Evolutionary conservation across 495 filamentous ascomycete species (phyloP).

Genomic region (Podospora pseudoanserina): DNA sequence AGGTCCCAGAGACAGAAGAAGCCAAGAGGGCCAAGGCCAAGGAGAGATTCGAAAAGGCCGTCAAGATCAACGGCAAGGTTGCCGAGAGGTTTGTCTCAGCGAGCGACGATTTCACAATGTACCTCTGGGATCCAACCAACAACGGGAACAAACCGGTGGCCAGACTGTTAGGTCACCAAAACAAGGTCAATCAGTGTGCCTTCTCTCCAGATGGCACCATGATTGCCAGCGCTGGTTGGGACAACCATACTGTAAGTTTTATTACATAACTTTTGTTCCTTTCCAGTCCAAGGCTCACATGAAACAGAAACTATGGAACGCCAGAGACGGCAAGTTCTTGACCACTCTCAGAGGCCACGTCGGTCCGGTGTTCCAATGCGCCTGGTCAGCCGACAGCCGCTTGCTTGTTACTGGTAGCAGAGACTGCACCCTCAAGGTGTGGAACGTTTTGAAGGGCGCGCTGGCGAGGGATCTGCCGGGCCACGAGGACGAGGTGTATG

Average conservation of each 20-base stretch:
- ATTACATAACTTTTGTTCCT: not conserved
- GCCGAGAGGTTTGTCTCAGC: slow-evolving; percentile 86
- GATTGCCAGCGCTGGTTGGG: slow-evolving; percentile 85
- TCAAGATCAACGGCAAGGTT: slow-evolving; percentile 71
- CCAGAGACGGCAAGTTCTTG: slow-evolving; percentile 71
- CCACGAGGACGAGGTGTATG: slow-evolving; percentile 86
- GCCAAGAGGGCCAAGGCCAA: slow-evolving; percentile 72
- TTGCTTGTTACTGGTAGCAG: slow-evolving; percentile 81
- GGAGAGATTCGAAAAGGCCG: slow-evolving; percentile 84
- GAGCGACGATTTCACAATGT: slow-evolving; percentile 91
- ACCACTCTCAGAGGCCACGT: slow-evolving; percentile 88
- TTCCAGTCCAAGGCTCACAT: not conserved
- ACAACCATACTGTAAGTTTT: slow-evolving; percentile 54
- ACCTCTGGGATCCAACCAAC: slow-evolving; percentile 82
- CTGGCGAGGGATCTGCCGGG: slow-evolving; percentile 82
- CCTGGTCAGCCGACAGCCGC: slow-evolving; percentile 84
- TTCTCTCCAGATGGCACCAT: slow-evolving; percentile 85
- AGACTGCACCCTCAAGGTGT: slow-evolving; percentile 92
- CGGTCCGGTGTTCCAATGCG: slow-evolving; percentile 80
- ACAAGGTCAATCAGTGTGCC: slow-evolving; percentile 90
- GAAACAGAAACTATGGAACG: slow-evolving; percentile 30
- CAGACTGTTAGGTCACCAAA: slow-evolving; percentile 89
- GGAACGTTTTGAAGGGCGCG: slow-evolving; percentile 83
- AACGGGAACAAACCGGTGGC: slow-evolving; percentile 76
- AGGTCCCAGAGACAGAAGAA: slow-evolving; percentile 61